These are phyloP conservation scores for Microdochium bolleyi DNA, from an alignment of 2,329 filamentous ascomycete species.

Conservation along the genomic window DNA sequence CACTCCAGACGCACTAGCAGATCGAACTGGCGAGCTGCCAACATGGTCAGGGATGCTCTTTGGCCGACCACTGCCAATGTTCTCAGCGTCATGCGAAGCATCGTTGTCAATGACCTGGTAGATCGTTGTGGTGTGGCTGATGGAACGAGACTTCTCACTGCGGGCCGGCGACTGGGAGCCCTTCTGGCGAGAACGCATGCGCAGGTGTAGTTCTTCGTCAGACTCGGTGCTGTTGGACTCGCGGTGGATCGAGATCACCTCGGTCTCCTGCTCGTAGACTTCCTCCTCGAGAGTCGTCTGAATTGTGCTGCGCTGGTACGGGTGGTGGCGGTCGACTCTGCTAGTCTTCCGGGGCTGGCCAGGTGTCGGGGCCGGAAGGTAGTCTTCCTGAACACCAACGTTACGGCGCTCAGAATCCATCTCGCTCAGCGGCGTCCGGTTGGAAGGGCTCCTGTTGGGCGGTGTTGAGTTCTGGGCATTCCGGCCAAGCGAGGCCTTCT, in stretches of 20 bases:
- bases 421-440: slow-evolving; percentile 84
- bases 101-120: slow-evolving; percentile 59
- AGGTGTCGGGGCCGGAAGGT: slow-evolving; percentile 88
- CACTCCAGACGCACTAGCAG: slow-evolving; percentile 43
- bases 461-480: slow-evolving; percentile 75
- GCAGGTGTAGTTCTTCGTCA: slow-evolving; percentile 76
- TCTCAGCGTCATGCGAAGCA: slow-evolving; percentile 63
- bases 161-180: slow-evolving; percentile 53
- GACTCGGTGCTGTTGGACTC: slow-evolving; percentile 59
- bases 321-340: slow-evolving; percentile 68
- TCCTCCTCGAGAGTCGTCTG: slow-evolving; percentile 38
- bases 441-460: slow-evolving; percentile 67
- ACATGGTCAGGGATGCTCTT: slow-evolving; percentile 48
- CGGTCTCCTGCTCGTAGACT: slow-evolving; percentile 47
- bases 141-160: slow-evolving; percentile 57
- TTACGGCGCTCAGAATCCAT: slow-evolving; percentile 73
- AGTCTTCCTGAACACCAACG: slow-evolving; percentile 72
- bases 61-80: slow-evolving; percentile 52
- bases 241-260: slow-evolving; percentile 53
- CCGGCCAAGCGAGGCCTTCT: slow-evolving; percentile 45
- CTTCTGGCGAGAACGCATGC: slow-evolving; percentile 62
- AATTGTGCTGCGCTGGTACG: slow-evolving; percentile 54
- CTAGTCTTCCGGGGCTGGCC: slow-evolving; percentile 90
- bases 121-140: slow-evolving; percentile 65
- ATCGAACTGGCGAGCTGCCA: slow-evolving; percentile 34